phyloP scores from a whole-genome alignment of 139 green algal species.

The Picochlorum costavermella region DNA sequence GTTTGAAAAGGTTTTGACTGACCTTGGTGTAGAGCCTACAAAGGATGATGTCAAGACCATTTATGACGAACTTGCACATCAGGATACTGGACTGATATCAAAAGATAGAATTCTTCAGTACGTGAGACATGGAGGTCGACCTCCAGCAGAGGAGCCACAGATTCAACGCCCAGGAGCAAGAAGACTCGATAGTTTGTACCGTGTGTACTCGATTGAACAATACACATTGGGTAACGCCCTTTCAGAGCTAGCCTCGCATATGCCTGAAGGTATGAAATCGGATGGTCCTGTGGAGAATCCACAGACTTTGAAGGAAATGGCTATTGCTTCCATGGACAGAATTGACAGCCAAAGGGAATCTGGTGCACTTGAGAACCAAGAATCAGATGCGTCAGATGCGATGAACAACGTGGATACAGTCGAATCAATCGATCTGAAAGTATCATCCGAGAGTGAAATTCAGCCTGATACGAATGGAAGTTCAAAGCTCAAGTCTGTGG shows the following conservation, averaged over 20 bases:
- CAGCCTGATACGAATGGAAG: no score
- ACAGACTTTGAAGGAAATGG: slow-evolving; percentile 14
- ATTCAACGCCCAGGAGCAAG: background rate
- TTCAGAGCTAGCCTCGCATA: slow-evolving; percentile 11
- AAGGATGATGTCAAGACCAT: slow-evolving; percentile 25
- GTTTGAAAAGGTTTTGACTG: slow-evolving; percentile 25
- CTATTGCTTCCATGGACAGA: slow-evolving; percentile 2
- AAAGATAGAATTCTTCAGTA: slow-evolving; percentile 36
- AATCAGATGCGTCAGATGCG: background rate
- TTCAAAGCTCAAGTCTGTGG: no score
- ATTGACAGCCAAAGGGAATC: background rate
- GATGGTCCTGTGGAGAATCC: slow-evolving; percentile 1
- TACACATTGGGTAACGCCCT: slow-evolving; percentile 24
- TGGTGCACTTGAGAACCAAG: background rate
- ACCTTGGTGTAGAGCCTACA: slow-evolving; percentile 36
- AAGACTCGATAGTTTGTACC: slow-evolving; percentile 20
- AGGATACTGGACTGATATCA: slow-evolving; percentile 21
- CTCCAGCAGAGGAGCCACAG: background rate
- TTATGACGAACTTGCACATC: slow-evolving; percentile 29
- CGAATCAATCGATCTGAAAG: background rate
- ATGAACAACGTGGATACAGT: background rate
- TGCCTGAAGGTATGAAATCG: slow-evolving; percentile 12
- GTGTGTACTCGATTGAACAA: slow-evolving; percentile 33
- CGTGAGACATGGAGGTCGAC: slow-evolving; percentile 29
- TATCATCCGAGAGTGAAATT: background rate